Evolutionary conservation across 441 rosid species (phyloP).

Genomic region (Bocquillonia castaneifolia): DNA sequence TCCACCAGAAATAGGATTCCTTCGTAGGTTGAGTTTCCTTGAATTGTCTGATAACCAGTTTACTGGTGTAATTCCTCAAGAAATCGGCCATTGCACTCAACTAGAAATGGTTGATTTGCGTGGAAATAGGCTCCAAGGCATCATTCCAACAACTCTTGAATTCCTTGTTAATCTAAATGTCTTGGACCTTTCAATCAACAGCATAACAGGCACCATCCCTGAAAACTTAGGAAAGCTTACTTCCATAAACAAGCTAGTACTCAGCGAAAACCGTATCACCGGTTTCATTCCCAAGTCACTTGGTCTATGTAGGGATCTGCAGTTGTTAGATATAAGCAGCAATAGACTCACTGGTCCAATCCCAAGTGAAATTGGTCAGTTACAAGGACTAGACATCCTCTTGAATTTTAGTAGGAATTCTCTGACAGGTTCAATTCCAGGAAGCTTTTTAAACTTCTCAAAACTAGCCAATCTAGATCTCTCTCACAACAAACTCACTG

Average conservation of each 20-base stretch:
- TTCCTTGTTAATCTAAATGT: conserved; percentile 47
- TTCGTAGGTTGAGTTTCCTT: conserved; percentile 52
- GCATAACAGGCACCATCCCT: conserved; percentile 46
- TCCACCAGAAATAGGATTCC: conserved; percentile 46
- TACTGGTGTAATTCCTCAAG: conserved; percentile 46
- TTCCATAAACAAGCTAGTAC: conserved; percentile 49
- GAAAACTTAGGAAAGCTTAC: conserved; percentile 51
- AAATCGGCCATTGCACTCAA: conserved; percentile 53
- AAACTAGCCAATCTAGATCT: conserved; percentile 60
- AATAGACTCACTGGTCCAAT: conserved; percentile 49
- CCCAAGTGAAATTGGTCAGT: conserved; percentile 48
- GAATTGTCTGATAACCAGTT: conserved; percentile 57
- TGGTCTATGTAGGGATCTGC: conserved; percentile 55
- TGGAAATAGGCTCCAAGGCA: conserved; percentile 44
- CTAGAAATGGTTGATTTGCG: conserved; percentile 68
- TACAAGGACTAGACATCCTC: conserved; percentile 57
- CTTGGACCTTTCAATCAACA: conserved; percentile 54
- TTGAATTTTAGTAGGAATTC: conserved; percentile 60
- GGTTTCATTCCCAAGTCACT: conserved; percentile 55
- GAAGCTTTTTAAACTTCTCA: conserved; percentile 49
- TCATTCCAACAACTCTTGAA: conserved; percentile 46
- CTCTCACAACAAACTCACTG: conserved; percentile 64
- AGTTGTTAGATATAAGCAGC: conserved; percentile 58
- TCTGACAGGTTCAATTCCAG: conserved; percentile 52
- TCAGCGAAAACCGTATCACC: conserved; percentile 45